Evolutionary conservation across 2,329 filamentous ascomycete species (phyloP).

Genomic region (Verticillium nonalfalfae): DNA sequence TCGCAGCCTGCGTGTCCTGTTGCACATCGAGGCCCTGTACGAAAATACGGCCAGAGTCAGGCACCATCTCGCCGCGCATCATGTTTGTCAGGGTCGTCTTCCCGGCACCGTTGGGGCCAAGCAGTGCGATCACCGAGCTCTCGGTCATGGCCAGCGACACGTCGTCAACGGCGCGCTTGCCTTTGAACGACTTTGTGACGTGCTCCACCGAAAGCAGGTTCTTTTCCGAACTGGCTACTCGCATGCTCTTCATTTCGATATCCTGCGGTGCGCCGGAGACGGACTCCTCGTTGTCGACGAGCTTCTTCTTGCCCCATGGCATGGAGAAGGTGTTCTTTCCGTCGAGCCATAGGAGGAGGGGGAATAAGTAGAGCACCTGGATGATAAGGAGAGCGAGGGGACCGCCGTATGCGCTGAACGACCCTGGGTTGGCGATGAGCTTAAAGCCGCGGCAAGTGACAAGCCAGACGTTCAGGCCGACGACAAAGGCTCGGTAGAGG

Average conservation of each 20-base stretch:
- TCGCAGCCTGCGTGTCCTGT: conserved; percentile 44
- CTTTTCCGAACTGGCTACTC: conserved; percentile 12
- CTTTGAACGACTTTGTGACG: conserved; percentile 58
- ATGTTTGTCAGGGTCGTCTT: conserved; percentile 65
- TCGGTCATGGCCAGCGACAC: conserved; percentile 59
- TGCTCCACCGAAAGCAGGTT: conserved; percentile 53
- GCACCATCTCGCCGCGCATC: conserved; percentile 61
- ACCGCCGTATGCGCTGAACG: conserved; percentile 58
- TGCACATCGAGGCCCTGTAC: conserved; percentile 60
- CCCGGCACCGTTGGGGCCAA: conserved; percentile 67
- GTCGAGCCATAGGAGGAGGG: conserved; percentile 59
- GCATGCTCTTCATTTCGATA: conserved; percentile 13
- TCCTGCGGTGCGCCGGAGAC: background rate
- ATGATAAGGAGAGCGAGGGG: conserved; percentile 61
- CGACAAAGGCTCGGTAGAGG: conserved; percentile 51
- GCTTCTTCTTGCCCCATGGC: conserved; percentile 6
- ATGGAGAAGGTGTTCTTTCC: conserved; percentile 31
- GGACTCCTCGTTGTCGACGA: conserved; percentile 11
- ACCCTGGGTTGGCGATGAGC: conserved; percentile 40
- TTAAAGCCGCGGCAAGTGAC: conserved; percentile 46
- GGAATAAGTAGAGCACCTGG: conserved; percentile 54
- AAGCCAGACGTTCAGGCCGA: conserved; percentile 58
- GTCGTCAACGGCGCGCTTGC: conserved; percentile 58
- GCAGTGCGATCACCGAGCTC: conserved; percentile 62
- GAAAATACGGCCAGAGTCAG: conserved; percentile 54